A percentile compares a stretch with the other conserved stretches of the same genome.
Conservation (phyloP, 345 rosid species). For the Eucalyptus regnans region DNA sequence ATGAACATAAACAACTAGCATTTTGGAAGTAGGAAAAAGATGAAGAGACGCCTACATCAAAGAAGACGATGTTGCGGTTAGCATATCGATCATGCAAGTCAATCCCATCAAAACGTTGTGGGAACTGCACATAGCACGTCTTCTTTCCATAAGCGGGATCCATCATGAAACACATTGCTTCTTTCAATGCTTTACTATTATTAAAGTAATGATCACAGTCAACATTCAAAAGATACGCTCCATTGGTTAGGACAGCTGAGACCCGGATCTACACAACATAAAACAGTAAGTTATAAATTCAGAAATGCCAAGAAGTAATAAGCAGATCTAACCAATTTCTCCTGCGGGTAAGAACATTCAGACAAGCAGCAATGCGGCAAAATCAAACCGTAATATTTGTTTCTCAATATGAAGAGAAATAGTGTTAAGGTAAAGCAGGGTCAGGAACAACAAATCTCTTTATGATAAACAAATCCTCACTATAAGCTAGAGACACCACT, state of each 20-base stretch:
- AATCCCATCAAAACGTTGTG: conserved; percentile 99
- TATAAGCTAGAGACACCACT: neutral
- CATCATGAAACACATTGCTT: conserved; percentile 99
- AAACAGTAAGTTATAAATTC: neutral
- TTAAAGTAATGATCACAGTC: conserved; percentile 99
- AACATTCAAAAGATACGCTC: conserved; percentile 94
- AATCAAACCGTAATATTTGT: neutral
- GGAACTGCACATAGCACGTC: conserved; percentile 98
- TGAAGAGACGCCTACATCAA: conserved; percentile 57
- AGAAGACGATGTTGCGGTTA: conserved; percentile 96
- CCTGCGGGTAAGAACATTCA: neutral
- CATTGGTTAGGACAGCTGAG: conserved; percentile 97
- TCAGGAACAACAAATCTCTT: no score
- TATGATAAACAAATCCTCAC: neutral
- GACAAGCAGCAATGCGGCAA: neutral
- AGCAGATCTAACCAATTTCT: neutral
- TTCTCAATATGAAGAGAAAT: neutral
- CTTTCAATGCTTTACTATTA: conserved; percentile 94
- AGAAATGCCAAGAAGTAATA: neutral
- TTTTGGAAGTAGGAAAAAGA: neutral
- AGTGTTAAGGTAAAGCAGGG: no score
- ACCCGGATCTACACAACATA: conserved; percentile 73
- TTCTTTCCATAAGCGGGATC: conserved; percentile 83
- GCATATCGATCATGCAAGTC: conserved; percentile 99
- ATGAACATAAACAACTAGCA: neutral